Percentiles rank a stretch among this genome's conserved stretches.
Evolutionary conservation across 306 rosid species (phyloP).

Genomic region (Begonia masoniana): DNA sequence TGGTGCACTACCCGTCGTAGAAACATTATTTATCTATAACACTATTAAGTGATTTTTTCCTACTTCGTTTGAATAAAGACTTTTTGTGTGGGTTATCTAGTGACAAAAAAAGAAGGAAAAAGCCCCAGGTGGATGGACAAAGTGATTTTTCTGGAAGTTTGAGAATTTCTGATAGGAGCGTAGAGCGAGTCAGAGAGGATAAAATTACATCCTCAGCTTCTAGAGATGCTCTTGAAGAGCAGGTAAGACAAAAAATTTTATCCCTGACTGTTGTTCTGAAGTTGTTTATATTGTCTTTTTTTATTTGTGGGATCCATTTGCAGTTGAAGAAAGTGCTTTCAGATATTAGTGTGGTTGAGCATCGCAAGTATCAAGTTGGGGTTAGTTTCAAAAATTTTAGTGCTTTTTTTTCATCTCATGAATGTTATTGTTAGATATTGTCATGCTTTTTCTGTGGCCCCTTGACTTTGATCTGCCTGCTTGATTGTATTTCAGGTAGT

Average conservation of each 20-base stretch:
- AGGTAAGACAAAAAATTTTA: conserved; percentile 24
- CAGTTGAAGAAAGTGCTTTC: conserved; percentile 63
- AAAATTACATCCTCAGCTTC: conserved; percentile 32
- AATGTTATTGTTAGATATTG: no score
- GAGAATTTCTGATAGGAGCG: conserved; percentile 39
- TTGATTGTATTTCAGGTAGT: no score
- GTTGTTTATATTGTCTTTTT: conserved; percentile 1
- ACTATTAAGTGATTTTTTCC: background rate
- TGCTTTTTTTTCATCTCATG: no score
- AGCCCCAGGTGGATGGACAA: conserved; percentile 31
- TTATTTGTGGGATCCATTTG: conserved; percentile 20
- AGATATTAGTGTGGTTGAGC: conserved; percentile 41
- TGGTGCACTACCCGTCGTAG: background rate
- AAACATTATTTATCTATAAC: no score
- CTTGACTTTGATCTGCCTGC: no score
- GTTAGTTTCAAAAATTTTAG: conserved; percentile 27
- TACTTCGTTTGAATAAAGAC: background rate
- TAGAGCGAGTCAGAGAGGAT: conserved; percentile 41
- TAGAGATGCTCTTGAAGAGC: conserved; percentile 43
- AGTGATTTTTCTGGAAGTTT: conserved; percentile 59
- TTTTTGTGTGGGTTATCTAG: conserved; percentile 9
- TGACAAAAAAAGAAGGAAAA: conserved; percentile 54
- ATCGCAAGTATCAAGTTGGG: conserved; percentile 42
- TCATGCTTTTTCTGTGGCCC: background rate
- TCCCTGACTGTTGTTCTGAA: conserved; percentile 8